phyloP scores from a whole-genome alignment of 306 rosid species.

The Quercus ilex region DNA sequence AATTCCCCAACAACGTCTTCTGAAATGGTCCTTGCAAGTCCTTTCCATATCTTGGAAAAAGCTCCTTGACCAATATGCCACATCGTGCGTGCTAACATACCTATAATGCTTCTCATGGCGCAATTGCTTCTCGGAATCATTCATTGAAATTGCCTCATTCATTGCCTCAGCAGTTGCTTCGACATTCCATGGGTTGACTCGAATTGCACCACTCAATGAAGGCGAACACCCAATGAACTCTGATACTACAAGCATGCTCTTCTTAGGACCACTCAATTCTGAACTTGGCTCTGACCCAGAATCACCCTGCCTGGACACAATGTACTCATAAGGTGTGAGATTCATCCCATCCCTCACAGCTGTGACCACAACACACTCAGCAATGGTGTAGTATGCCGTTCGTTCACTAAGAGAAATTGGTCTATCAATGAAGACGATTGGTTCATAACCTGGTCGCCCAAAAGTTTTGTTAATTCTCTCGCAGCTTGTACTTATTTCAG shows the following conservation, averaged over 20 bases:
- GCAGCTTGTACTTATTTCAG: slow-evolving; percentile 38
- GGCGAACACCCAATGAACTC: slow-evolving; percentile 75
- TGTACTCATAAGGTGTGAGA: slow-evolving; percentile 60
- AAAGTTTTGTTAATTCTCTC: slow-evolving; percentile 43
- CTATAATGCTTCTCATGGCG: slow-evolving; percentile 68
- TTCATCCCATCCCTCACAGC: slow-evolving; percentile 76
- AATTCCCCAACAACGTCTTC: slow-evolving; percentile 66
- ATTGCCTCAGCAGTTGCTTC: slow-evolving; percentile 65
- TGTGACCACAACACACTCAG: slow-evolving; percentile 58
- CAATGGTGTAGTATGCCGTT: slow-evolving; percentile 46
- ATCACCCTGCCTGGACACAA: slow-evolving; percentile 64
- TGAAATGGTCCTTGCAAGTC: slow-evolving; percentile 57
- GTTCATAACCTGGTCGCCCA: slow-evolving; percentile 46
- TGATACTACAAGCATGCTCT: slow-evolving; percentile 62
- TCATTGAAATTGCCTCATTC: slow-evolving; percentile 61
- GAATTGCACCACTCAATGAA: slow-evolving; percentile 65
- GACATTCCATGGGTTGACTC: slow-evolving; percentile 66
- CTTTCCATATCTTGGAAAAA: slow-evolving; percentile 66
- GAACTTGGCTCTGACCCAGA: slow-evolving; percentile 26
- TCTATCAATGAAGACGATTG: slow-evolving; percentile 47
- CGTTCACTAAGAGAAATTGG: slow-evolving; percentile 50
- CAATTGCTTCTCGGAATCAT: slow-evolving; percentile 54
- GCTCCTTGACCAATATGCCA: slow-evolving; percentile 63
- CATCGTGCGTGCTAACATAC: slow-evolving; percentile 65
- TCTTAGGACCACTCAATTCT: slow-evolving; percentile 32